Evolutionary conservation across 2,329 filamentous ascomycete genomes (phyloP).

Genomic region (Exophiala bonariae): DNA sequence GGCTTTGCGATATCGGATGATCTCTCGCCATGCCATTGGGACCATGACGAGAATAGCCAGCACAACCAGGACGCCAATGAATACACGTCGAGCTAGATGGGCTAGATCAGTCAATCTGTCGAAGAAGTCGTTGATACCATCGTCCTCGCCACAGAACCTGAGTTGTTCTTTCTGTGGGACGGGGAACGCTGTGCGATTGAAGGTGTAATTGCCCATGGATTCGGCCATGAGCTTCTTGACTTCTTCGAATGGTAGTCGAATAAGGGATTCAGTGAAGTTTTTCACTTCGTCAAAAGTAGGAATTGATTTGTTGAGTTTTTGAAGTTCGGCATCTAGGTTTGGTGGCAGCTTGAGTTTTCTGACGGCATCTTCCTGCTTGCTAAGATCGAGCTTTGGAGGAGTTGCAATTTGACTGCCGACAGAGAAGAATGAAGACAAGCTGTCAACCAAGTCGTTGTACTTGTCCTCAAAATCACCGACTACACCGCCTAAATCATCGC

Average conservation of each 20-base stretch:
- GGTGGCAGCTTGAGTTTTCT: slow-evolving; percentile 69
- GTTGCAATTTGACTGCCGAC: slow-evolving; percentile 42
- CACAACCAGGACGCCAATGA: slow-evolving; percentile 72
- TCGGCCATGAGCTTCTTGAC: slow-evolving; percentile 73
- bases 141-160: slow-evolving; percentile 84
- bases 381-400: slow-evolving; percentile 64
- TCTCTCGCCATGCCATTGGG: slow-evolving; percentile 79
- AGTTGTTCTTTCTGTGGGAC: slow-evolving; percentile 79
- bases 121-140: slow-evolving; percentile 83
- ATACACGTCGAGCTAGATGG: slow-evolving; percentile 68
- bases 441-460: slow-evolving; percentile 52
- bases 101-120: slow-evolving; percentile 66
- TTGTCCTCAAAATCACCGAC: slow-evolving; percentile 54
- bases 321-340: slow-evolving; percentile 67
- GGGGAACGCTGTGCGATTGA: slow-evolving; percentile 76
- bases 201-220: slow-evolving; percentile 70
- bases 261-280: slow-evolving; percentile 73
- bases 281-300: slow-evolving; percentile 82
- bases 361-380: slow-evolving; percentile 63
- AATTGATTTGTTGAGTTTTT: slow-evolving; percentile 73
- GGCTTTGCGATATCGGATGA: slow-evolving; percentile 73
- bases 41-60: slow-evolving; percentile 72
- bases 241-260: slow-evolving; percentile 77
- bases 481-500: slow-evolving; percentile 44
- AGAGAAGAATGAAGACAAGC: slow-evolving; percentile 50